Conservation (phyloP, 257 asterid genomes). For the Cordia subcordata region DNA sequence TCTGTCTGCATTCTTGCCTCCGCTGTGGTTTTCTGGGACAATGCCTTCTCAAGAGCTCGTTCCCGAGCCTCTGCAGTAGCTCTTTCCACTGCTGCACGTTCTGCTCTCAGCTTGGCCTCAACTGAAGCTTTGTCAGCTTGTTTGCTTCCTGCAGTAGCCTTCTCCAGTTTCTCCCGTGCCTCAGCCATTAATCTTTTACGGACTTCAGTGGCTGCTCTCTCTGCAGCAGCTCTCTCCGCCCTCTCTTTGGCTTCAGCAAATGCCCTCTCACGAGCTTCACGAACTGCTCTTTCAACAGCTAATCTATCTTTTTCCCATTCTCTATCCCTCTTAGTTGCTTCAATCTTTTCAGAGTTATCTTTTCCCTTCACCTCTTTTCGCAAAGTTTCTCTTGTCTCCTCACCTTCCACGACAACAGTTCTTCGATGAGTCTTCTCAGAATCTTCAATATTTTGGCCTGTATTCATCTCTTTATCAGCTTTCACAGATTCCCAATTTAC, state of each 20-base stretch:
- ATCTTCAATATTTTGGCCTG: constrained; percentile 26
- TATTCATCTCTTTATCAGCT: constrained; percentile 28
- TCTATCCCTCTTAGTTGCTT: constrained; percentile 65
- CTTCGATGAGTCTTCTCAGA: constrained; percentile 25
- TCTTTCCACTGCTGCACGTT: constrained; percentile 97
- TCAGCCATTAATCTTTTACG: constrained; percentile 64
- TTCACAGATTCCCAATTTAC: constrained; percentile 28
- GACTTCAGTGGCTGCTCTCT: constrained; percentile 77
- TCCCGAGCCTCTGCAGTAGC: constrained; percentile 95
- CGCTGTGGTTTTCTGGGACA: constrained; percentile 52
- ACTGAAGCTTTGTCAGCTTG: constrained; percentile 49
- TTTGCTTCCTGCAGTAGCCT: constrained; percentile 37
- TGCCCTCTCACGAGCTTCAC: constrained; percentile 98
- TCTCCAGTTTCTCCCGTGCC: constrained; percentile 64
- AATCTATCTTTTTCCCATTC: constrained; percentile 69
- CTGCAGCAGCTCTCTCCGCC: constrained; percentile 92
- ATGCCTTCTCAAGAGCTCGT: constrained; percentile 90
- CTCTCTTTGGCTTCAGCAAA: constrained; percentile 89
- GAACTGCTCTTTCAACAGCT: constrained; percentile 87
- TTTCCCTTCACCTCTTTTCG: constrained; percentile 27
- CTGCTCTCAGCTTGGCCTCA: constrained; percentile 78
- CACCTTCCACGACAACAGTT: constrained; percentile 22
- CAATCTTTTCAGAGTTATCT: constrained; percentile 45
- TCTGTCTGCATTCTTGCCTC: constrained; percentile 46
- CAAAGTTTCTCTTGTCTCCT: constrained; percentile 34